These are phyloP conservation scores for Volvox africanus DNA, from an alignment of 139 green algal genomes.

Conservation along the genomic window DNA sequence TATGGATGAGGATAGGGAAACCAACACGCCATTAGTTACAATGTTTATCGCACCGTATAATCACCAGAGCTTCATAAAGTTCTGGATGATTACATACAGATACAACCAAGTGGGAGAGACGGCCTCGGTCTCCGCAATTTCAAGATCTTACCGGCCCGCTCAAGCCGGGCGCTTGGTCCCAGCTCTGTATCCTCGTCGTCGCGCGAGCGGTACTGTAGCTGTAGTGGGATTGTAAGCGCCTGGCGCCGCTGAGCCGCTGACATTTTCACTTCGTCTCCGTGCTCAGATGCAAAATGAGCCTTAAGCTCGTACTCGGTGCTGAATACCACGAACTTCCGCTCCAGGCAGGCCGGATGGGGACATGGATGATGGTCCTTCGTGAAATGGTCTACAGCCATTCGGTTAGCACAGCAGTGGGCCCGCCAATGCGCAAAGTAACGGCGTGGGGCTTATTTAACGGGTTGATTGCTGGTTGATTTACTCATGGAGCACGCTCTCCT, in stretches of 20 bases:
- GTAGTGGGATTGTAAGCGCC: slow-evolving; percentile 76
- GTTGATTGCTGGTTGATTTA: too few species aligned
- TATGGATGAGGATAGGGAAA: too few species aligned
- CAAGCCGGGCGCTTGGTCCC: slow-evolving; percentile 21
- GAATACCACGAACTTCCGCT: slow-evolving; percentile 95
- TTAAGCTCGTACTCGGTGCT: slow-evolving; percentile 84
- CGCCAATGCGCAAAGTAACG: too few species aligned
- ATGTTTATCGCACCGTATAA: too few species aligned
- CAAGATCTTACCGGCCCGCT: background rate
- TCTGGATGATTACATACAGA: too few species aligned
- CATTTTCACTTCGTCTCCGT: slow-evolving; percentile 78
- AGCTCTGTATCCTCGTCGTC: slow-evolving; percentile 40
- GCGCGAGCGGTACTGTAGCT: slow-evolving; percentile 63
- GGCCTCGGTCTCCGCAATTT: too few species aligned
- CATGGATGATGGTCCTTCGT: slow-evolving; percentile 85
- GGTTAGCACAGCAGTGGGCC: too few species aligned
- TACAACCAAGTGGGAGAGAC: too few species aligned
- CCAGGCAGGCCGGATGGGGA: slow-evolving; percentile 86
- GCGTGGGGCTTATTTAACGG: too few species aligned
- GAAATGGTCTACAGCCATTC: slow-evolving; percentile 83
- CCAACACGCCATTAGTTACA: too few species aligned
- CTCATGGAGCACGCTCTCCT: too few species aligned
- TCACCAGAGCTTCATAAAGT: too few species aligned
- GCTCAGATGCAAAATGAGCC: slow-evolving; percentile 81
- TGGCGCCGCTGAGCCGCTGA: slow-evolving; percentile 76